These are phyloP conservation scores for Suillus paluster DNA, from an alignment of 768 basidiomycete species.

Conservation along the genomic window DNA sequence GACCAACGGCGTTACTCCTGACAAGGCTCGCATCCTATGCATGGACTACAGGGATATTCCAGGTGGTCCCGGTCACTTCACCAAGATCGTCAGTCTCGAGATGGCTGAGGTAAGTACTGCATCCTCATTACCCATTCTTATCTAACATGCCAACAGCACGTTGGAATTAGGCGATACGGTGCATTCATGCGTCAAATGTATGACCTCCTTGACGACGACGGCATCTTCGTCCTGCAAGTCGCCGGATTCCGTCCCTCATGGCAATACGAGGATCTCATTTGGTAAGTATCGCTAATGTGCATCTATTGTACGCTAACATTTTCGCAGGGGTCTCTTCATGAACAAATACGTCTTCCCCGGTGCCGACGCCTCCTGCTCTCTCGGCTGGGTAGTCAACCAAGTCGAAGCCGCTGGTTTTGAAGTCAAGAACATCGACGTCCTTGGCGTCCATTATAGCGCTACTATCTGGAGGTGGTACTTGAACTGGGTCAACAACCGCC, in stretches of 20 bases:
- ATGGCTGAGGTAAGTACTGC: constrained; percentile 84
- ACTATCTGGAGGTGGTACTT: constrained; percentile 93
- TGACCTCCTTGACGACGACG: constrained; percentile 91
- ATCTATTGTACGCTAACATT: not conserved
- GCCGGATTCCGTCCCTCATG: constrained; percentile 93
- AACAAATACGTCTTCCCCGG: constrained; percentile 99
- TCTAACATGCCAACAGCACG: constrained; percentile 60
- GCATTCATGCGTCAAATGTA: constrained; percentile 92
- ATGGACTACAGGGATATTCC: constrained; percentile 93
- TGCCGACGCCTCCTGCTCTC: constrained; percentile 94
- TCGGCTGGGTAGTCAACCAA: constrained; percentile 91
- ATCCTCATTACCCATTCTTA: not conserved
- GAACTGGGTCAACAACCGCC: constrained; percentile 96
- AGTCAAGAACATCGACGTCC: constrained; percentile 94
- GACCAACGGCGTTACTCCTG: constrained; percentile 70
- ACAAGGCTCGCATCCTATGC: constrained; percentile 89
- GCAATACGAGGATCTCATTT: constrained; percentile 98
- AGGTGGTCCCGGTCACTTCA: constrained; percentile 71
- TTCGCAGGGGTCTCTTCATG: constrained; percentile 90
- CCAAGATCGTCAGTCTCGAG: constrained; percentile 95
- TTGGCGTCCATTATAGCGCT: constrained; percentile 96
- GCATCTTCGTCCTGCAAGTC: constrained; percentile 95
- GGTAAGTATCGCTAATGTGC: constrained; percentile 48
- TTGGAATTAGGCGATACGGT: constrained; percentile 91
- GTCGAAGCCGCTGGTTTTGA: constrained; percentile 94